Evolutionary conservation across 2,329 filamentous ascomycete genomes (phyloP).

Genomic region (Drechslera avenae): DNA sequence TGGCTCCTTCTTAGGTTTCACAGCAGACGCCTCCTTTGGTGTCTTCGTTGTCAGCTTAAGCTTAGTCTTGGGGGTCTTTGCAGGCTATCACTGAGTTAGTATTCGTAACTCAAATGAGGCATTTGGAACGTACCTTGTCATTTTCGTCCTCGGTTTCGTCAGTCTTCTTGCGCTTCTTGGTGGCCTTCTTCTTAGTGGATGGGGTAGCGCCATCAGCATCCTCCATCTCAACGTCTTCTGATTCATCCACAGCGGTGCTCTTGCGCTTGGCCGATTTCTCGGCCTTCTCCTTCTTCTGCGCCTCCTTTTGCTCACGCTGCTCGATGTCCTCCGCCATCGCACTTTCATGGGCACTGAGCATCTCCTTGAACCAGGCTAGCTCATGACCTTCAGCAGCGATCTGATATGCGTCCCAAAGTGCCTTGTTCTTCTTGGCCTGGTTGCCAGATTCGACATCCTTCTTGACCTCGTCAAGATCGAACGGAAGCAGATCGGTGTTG

Average conservation of each 20-base stretch:
- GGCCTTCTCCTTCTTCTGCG: constrained; percentile 65
- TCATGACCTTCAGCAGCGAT: constrained; percentile 79
- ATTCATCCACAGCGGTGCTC: constrained; percentile 39
- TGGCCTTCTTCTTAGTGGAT: constrained; percentile 44
- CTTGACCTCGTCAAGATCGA: constrained; percentile 74
- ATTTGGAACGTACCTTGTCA: constrained; percentile 56
- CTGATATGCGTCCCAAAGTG: constrained; percentile 76
- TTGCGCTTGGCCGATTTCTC: constrained; percentile 59
- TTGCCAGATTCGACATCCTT: constrained; percentile 72
- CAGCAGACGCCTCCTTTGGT: constrained; percentile 44
- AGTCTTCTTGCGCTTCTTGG: constrained; percentile 78
- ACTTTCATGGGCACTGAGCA: constrained; percentile 67
- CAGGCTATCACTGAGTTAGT: constrained; percentile 48
- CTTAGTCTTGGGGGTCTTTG: constrained; percentile 59
- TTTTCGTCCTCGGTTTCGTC: constrained; percentile 70
- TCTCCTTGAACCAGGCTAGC: constrained; percentile 80
- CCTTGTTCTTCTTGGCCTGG: constrained; percentile 86
- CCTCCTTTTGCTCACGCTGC: constrained; percentile 67
- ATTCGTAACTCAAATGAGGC: neutral
- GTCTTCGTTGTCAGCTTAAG: constrained; percentile 53
- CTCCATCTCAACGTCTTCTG: constrained; percentile 49
- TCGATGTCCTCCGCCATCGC: constrained; percentile 63
- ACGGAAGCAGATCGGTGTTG: constrained; percentile 79
- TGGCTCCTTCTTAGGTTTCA: constrained; percentile 65
- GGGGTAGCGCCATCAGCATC: constrained; percentile 47